These are phyloP conservation scores for Trametopsis cervina DNA, from an alignment of 768 basidiomycete genomes.

Conservation along the genomic window DNA sequence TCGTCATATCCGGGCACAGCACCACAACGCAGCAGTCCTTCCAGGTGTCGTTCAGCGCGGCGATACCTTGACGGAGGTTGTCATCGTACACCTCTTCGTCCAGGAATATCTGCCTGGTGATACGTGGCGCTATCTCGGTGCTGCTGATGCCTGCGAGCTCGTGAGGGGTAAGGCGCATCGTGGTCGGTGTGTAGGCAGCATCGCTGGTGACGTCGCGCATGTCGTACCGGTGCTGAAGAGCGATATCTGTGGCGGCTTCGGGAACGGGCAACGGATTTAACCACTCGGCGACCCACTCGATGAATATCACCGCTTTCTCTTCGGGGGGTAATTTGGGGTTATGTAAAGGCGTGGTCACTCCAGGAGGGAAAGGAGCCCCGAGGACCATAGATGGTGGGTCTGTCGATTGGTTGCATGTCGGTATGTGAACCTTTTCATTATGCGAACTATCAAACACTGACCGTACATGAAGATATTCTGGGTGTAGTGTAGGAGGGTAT, in stretches of 20 bases:
- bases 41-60: not conserved
- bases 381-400: not conserved
- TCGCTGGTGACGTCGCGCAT: not conserved
- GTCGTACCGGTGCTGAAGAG: not conserved
- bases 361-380: not conserved
- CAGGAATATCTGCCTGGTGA: not conserved
- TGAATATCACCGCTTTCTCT: not conserved
- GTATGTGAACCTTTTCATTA: too few relatives aligned
- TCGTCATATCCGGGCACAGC: not conserved
- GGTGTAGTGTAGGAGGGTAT: not conserved
- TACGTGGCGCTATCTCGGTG: not conserved
- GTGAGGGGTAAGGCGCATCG: not conserved
- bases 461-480: slow-evolving; percentile 1
- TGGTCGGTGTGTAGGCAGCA: not conserved
- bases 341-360: not conserved
- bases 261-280: not conserved
- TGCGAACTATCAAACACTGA: too few relatives aligned
- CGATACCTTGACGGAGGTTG: not conserved
- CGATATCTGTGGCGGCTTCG: not conserved
- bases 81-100: not conserved
- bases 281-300: not conserved
- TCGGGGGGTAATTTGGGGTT: not conserved
- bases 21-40: not conserved
- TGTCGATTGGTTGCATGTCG: not conserved
- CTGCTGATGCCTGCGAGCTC: not conserved